phyloP scores from a whole-genome alignment of 1,284 basidiomycete species.

The Volvariella surrecta region DNA sequence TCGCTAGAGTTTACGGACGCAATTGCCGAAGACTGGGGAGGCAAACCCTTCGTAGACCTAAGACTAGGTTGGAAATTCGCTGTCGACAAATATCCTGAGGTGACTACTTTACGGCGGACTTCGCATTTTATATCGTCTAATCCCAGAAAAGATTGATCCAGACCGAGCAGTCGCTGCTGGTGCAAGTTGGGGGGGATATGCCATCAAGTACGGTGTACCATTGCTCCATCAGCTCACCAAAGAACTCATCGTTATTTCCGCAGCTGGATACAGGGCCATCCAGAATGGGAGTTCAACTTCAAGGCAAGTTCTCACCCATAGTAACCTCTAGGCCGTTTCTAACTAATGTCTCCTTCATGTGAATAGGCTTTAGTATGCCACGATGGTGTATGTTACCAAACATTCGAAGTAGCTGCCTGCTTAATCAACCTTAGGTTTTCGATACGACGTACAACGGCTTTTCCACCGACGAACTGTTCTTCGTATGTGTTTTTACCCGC shows the following conservation, averaged over 20 bases:
- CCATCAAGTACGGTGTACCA: conserved; percentile 55
- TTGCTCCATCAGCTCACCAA: not conserved
- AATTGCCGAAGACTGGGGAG: conserved; percentile 77
- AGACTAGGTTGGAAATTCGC: conserved; percentile 69
- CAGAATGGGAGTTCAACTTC: conserved; percentile 77
- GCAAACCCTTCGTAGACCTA: conserved; percentile 79
- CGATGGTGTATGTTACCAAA: conserved; percentile 57
- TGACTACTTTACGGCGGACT: conserved; percentile 19
- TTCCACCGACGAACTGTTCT: conserved; percentile 83
- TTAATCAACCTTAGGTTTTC: conserved; percentile 38
- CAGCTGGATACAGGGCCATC: conserved; percentile 93
- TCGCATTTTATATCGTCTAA: not conserved
- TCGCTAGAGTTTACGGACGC: conserved; percentile 69
- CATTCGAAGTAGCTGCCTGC: not conserved
- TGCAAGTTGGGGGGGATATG: conserved; percentile 78
- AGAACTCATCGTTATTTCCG: conserved; percentile 8
- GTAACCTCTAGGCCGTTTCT: not conserved
- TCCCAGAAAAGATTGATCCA: conserved; percentile 58
- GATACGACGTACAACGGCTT: conserved; percentile 69
- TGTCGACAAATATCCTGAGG: conserved; percentile 66
- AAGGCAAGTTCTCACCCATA: conserved; percentile 33
- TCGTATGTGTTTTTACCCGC: conserved; percentile 39
- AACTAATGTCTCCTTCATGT: not conserved
- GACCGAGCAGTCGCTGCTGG: conserved; percentile 77
- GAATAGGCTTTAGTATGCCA: conserved; percentile 70